Evolutionary conservation across 2,329 filamentous ascomycete genomes (phyloP).

Genomic region (Plenodomus tracheiphilus): DNA sequence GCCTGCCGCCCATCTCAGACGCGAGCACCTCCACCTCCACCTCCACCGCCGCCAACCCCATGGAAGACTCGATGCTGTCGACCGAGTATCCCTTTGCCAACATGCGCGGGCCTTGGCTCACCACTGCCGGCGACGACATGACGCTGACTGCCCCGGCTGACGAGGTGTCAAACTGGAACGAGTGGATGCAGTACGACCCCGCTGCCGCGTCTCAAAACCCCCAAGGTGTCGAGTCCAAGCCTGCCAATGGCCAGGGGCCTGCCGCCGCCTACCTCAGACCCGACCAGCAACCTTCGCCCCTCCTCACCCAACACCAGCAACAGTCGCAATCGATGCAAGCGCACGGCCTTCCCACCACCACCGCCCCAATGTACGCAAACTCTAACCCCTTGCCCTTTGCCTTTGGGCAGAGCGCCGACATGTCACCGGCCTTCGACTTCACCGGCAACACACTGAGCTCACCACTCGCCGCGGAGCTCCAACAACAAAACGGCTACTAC

Average conservation of each 20-base stretch:
- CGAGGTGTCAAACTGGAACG: slow-evolving; percentile 47
- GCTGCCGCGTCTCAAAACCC: slow-evolving; percentile 34
- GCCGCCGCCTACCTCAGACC: slow-evolving; percentile 31
- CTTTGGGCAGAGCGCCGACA: slow-evolving; percentile 38
- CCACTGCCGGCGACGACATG: slow-evolving; percentile 38
- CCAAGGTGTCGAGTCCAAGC: slow-evolving; percentile 24
- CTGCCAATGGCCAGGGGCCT: slow-evolving; percentile 30
- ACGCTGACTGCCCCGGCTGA: slow-evolving; percentile 35
- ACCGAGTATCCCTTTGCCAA: slow-evolving; percentile 38
- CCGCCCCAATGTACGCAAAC: slow-evolving; percentile 24
- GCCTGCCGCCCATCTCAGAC: slow-evolving; percentile 10
- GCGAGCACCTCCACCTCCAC: slow-evolving; percentile 2
- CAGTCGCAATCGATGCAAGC: slow-evolving; percentile 30
- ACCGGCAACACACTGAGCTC: slow-evolving; percentile 36
- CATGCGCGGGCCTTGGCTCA: slow-evolving; percentile 41
- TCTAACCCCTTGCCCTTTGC: slow-evolving; percentile 30
- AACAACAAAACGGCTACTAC: slow-evolving; percentile 36
- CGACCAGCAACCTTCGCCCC: slow-evolving; percentile 30
- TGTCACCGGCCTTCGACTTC: slow-evolving; percentile 42
- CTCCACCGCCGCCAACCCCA: slow-evolving; percentile 5
- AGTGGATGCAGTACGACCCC: slow-evolving; percentile 55
- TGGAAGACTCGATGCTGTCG: slow-evolving; percentile 42
- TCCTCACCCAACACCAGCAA: slow-evolving; percentile 29
- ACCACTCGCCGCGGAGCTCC: slow-evolving; percentile 29
- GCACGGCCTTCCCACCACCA: slow-evolving; percentile 26